These are phyloP conservation scores for Pseudovirgaria hyperparasitica DNA, from an alignment of 2,329 filamentous ascomycete species.

Conservation along the genomic window DNA sequence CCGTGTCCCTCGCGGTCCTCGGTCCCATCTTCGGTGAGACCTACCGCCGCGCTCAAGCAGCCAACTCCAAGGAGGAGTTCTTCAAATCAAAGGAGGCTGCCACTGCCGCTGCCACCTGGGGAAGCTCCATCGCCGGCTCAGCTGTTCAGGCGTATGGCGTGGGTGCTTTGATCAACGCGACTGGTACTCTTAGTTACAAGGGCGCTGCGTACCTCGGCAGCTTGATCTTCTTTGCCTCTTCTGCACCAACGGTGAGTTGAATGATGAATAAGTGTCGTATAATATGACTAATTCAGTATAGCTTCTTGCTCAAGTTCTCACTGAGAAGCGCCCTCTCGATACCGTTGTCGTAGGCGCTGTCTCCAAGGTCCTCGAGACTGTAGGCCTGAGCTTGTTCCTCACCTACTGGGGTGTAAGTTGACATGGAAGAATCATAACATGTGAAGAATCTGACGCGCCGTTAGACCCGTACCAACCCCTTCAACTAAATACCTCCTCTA, in stretches of 20 bases:
- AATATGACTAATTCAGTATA: slow-evolving; percentile 23
- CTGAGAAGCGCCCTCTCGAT: slow-evolving; percentile 85
- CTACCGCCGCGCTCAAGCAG: slow-evolving; percentile 80
- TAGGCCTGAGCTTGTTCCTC: slow-evolving; percentile 81
- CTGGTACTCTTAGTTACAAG: slow-evolving; percentile 91
- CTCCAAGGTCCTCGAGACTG: slow-evolving; percentile 80
- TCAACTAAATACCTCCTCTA: slow-evolving; percentile 48
- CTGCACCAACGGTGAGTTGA: slow-evolving; percentile 66
- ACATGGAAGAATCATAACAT: no score
- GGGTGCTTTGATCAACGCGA: slow-evolving; percentile 76
- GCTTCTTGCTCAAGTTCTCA: slow-evolving; percentile 77
- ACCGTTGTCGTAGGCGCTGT: slow-evolving; percentile 76
- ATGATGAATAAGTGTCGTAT: background rate
- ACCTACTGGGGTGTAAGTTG: slow-evolving; percentile 99
- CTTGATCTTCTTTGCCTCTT: slow-evolving; percentile 82
- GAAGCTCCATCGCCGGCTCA: slow-evolving; percentile 78
- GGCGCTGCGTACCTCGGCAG: slow-evolving; percentile 86
- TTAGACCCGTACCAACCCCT: slow-evolving; percentile 85
- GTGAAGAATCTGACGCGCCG: no score
- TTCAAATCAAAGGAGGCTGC: slow-evolving; percentile 84
- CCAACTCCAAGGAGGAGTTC: slow-evolving; percentile 96
- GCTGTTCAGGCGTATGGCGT: slow-evolving; percentile 83
- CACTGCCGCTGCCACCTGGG: slow-evolving; percentile 77
- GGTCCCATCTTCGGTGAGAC: slow-evolving; percentile 85
- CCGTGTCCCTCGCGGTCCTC: slow-evolving; percentile 74